A percentile compares a stretch with the other conserved stretches of the same genome.
phyloP scores from a whole-genome alignment of 2,329 filamentous ascomycete genomes.

The Ceratocystis alfenasii region DNA sequence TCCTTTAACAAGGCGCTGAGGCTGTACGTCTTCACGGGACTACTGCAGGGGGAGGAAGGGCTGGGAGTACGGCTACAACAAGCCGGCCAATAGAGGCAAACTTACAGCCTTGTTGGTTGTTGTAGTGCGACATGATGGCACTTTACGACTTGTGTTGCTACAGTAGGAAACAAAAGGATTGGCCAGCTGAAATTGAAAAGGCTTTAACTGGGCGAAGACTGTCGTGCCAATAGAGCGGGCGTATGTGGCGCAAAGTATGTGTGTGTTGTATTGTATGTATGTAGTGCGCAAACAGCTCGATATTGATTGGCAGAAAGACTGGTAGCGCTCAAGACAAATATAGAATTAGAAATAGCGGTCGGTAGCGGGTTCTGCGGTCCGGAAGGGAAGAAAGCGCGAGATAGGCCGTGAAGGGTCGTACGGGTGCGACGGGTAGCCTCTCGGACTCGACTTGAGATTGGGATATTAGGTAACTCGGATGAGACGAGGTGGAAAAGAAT shows the following conservation, averaged over 20 bases:
- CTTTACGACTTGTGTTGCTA: not conserved
- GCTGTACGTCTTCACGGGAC: not conserved
- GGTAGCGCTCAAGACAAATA: not conserved
- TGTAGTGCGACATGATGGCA: conserved; percentile 20
- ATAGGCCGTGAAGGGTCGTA: not conserved
- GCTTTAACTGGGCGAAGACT: not conserved
- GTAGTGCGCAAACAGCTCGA: too few species aligned
- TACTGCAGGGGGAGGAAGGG: not conserved
- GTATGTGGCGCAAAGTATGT: not conserved
- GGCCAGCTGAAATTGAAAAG: not conserved
- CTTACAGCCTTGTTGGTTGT: conserved; percentile 21
- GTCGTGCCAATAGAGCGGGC: not conserved
- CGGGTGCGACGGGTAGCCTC: not conserved
- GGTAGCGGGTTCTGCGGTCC: not conserved
- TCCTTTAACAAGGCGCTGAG: not conserved
- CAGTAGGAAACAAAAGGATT: not conserved
- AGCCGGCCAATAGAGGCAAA: conserved; percentile 1
- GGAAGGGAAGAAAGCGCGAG: not conserved
- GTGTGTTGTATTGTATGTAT: not conserved
- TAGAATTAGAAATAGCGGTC: not conserved
- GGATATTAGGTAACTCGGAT: not conserved
- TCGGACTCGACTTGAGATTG: not conserved
- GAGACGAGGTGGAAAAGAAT: not conserved
- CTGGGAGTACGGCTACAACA: not conserved
- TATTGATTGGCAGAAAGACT: not conserved